Evolutionary conservation across 345 rosid species (phyloP), one percentile per base, ranked within the genome.

Genomic region (Salix purpurea): DNA sequence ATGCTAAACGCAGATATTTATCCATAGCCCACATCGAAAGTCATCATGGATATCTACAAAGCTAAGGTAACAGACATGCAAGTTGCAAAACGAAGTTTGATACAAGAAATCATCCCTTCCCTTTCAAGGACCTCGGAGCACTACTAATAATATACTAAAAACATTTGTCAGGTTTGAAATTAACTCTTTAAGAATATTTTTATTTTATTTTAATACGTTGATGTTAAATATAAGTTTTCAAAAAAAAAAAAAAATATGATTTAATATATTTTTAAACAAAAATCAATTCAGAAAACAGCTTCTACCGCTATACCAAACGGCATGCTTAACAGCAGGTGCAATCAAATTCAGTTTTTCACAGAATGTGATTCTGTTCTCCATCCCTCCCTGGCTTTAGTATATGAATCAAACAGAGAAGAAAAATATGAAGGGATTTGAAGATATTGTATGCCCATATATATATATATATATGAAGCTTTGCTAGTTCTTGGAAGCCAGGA

Each of bases 81-180:
- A 52, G 64, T 44, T 8, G 56, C 76, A 9, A 5, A 16, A 24
- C 5, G 48, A 16, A 24, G 14, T 19, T 8, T 8, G 26, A 26
- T 46, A 60, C 56, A 40, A 39, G 34, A 39, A 60, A 73, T 44
- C 60, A 73, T 62, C 69, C 76, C 76, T 73, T 62, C 16, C 30
- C 64, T 56, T n/a, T 24, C 12, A 21, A 52, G 58, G 58, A 52
- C 23, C 6, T 52, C 6, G 56, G 9, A 52, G 19, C 8, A 6
- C 58, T 7, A 18, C n/a, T 52, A 9, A 9, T 39, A 32, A 32
- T 52, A 8, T 52, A 19, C 2, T 6, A 2, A 52, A 19, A 19
- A 21, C n/a, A 6, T 1, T 6, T 21, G 26, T 56, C 61, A 56
- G 61, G 14, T 23, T 32, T 32, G 32, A 30, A 30, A 32, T 32